A percentile compares a stretch with the other conserved stretches of the same genome.
These are phyloP conservation scores for Claviceps cyperi DNA, from an alignment of 2,329 filamentous ascomycete genomes.

Conservation along the genomic window DNA sequence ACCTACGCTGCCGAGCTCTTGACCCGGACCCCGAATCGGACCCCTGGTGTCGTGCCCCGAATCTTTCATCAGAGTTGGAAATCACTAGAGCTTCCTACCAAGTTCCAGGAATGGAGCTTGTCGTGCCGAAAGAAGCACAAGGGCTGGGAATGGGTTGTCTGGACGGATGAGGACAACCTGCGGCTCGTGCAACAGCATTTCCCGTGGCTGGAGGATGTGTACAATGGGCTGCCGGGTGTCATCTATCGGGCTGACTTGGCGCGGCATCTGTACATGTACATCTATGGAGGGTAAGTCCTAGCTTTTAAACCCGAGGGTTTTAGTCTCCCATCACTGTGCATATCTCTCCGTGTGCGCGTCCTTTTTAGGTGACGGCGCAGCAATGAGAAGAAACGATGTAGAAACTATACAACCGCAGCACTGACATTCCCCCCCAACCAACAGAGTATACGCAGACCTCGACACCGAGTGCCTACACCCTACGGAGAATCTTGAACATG, in stretches of 20 bases:
- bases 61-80: slow-evolving; percentile 17
- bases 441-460: slow-evolving; percentile 17
- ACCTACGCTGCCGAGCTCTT: slow-evolving; percentile 11
- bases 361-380: neutral
- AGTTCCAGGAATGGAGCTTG: slow-evolving; percentile 18
- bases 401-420: neutral
- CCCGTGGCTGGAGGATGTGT: slow-evolving; percentile 17
- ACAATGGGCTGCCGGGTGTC: slow-evolving; percentile 14
- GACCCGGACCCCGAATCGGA: neutral
- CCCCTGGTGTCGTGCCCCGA: slow-evolving; percentile 22
- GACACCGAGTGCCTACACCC: slow-evolving; percentile 9
- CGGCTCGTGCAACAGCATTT: slow-evolving; percentile 17
- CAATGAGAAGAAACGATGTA: neutral
- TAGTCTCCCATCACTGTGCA: too few relatives aligned
- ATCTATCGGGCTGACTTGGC: slow-evolving; percentile 20
- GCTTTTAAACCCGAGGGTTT: neutral
- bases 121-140: slow-evolving; percentile 15
- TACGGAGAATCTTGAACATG: slow-evolving; percentile 1
- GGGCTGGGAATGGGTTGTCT: slow-evolving; percentile 22
- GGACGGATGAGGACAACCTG: slow-evolving; percentile 22
- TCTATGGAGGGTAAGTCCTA: slow-evolving; percentile 18
- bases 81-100: slow-evolving; percentile 10
- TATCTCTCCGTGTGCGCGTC: neutral
- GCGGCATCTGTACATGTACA: slow-evolving; percentile 22
- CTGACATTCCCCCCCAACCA: neutral